Evolutionary conservation across 2,329 filamentous ascomycete genomes (phyloP), one percentile per base, ranked within the genome.

Genomic region (Chaetomium olivaceum): DNA sequence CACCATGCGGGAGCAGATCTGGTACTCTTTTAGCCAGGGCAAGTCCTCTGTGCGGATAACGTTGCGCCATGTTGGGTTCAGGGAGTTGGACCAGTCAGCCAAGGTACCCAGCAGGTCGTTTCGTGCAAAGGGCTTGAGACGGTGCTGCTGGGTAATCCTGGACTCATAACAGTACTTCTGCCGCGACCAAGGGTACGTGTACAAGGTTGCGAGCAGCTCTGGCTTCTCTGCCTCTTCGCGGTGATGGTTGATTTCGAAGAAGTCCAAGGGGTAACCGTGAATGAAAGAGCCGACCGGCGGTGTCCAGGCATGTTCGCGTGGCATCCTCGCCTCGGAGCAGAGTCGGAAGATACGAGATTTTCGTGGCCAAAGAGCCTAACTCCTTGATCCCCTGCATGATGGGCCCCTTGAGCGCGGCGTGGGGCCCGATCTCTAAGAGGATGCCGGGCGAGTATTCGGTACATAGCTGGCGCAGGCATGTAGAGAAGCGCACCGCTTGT

Each of bases 11-110:
- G 77, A 81, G 65, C 83, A 78, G 73, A 84, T 79, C 51, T 74
- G 71, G 74, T 83, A 82, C 67, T 83, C 81, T 58, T 80, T 76
- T 19, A 83, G 77, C 70, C 84, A 85, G 29, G 84, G 79, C 14
- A 79, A 61, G 56, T 78, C 76, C 29, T 76, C 74, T 1, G 73
- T 70, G 39, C 74, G 72, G 58, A 79, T 68, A 36, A 78, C 68
- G 68, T 79, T 78, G 51, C 78, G 74, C 78, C 78, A 79, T 4
- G 75, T 76, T 27, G 77, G 77, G 55, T 76, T 74, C n/a, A 76
- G 58, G 23, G 74, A 74, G 65, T 70, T 76, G 52, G 74, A 76
- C 71, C 71, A 75, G 63, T 76, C 73, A 4, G 74, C 72, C 55
- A 77, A 52, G 1, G 70, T 70, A 8, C 77, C 78, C 6, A 79